Percentiles rank a stretch among this genome's conserved stretches.
Conservation (phyloP, 345 rosid species). For the Draba incana region DNA sequence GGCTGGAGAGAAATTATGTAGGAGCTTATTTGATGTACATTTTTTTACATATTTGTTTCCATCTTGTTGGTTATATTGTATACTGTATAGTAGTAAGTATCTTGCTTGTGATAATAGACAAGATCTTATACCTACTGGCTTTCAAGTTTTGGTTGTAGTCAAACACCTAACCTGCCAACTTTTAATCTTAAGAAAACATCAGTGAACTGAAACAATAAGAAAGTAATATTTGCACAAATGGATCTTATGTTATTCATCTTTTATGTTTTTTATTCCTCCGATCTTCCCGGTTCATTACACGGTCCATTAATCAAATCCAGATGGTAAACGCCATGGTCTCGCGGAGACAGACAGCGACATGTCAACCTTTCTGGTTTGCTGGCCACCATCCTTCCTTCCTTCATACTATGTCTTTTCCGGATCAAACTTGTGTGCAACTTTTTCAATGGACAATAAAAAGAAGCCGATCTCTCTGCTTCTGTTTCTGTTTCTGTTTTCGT, state of each 20-base stretch:
- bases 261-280: no score
- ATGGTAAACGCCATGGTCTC: background rate
- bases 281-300: background rate
- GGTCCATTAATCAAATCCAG: background rate
- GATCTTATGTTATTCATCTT: no score
- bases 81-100: slow-evolving; percentile 43
- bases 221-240: no score
- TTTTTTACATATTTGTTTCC: slow-evolving; percentile 30
- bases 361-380: slow-evolving; percentile 4
- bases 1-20: no score
- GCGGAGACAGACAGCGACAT: background rate
- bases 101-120: slow-evolving; percentile 34
- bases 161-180: no score
- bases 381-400: background rate
- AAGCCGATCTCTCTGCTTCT: slow-evolving; percentile 38
- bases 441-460: slow-evolving; percentile 13
- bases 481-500: slow-evolving; percentile 24
- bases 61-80: slow-evolving; percentile 37
- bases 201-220: no score
- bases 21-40: slow-evolving; percentile 40
- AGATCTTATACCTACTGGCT: slow-evolving; percentile 29
- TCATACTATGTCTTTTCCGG: background rate
- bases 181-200: background rate
- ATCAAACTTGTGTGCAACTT: background rate
- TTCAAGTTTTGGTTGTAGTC: slow-evolving; percentile 34